Evolutionary conservation across 352 stramenopile species (phyloP).

Genomic region (Albugo candida): DNA sequence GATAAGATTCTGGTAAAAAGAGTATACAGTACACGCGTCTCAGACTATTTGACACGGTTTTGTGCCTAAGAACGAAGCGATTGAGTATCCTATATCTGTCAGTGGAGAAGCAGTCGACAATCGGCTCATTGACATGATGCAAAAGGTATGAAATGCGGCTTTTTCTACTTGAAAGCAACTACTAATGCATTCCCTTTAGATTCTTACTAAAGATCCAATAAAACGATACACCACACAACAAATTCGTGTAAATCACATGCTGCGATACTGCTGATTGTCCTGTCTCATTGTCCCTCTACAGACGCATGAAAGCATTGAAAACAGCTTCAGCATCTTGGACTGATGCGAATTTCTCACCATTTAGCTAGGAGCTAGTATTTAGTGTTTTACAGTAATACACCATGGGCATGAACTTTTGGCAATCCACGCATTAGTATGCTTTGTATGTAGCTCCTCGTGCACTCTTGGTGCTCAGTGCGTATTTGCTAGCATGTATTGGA

Average conservation of each 20-base stretch:
- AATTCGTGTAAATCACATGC: slow-evolving; percentile 26
- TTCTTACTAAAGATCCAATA: slow-evolving; percentile 52
- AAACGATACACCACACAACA: slow-evolving; percentile 38
- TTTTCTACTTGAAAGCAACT: background rate
- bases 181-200: slow-evolving; percentile 11
- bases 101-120: slow-evolving; percentile 29
- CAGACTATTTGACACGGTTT: slow-evolving; percentile 7
- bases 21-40: slow-evolving; percentile 7
- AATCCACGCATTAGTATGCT: slow-evolving; percentile 79
- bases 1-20: slow-evolving; percentile 57
- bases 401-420: slow-evolving; percentile 82
- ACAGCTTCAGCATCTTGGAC: too few relatives aligned
- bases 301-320: too few relatives aligned
- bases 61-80: slow-evolving; percentile 30
- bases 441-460: background rate
- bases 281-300: too few relatives aligned
- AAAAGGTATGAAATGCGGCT: slow-evolving; percentile 17
- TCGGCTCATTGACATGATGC: slow-evolving; percentile 37
- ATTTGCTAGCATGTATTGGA: slow-evolving; percentile 64
- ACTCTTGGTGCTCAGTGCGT: background rate
- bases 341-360: too few relatives aligned
- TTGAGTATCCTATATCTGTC: slow-evolving; percentile 22
- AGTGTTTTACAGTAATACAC: background rate
- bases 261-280: background rate
- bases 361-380: too few relatives aligned